Base-by-base conservation (phyloP, 2,329 filamentous ascomycete genomes). In the Uncinocarpus reesii region DNA sequence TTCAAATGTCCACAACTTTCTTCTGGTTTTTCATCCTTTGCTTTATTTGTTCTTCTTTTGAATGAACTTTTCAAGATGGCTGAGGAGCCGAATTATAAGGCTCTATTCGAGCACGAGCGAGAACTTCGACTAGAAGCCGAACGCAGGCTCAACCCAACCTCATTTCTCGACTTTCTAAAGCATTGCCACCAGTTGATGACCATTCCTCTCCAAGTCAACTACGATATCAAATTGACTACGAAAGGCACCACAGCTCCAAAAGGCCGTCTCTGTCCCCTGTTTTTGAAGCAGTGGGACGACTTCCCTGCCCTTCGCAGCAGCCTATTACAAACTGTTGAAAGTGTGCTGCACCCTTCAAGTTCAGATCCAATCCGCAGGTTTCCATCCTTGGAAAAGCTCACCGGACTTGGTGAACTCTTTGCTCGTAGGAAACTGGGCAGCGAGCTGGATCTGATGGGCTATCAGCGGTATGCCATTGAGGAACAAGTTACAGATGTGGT, bases 131-230 rank as follows among this genome's bases (percentile, higher is more conserved):
- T n/a, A n/a, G n/a, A n/a, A n/a, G 28, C 28, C 7, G 18, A 36
- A 18, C 2, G 11, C n/a, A 36, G 15, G 15, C 18, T 36, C 6
- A 36, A 36, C 20, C 37, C 37, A 35, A 42, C 38, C 21, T 24
- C 46, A 18, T 37, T 49, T 23, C 38, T 10, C 26, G 40, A 45
- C 20, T 49, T 49, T 45, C 31, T 49, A 23, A 23, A 23, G 26
- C 29, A 41, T 18, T 49, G 47, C 47, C 47, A 49, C 34, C 20
- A 37, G 21, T 28, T 18, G 20, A 37, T 45, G 10, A 26, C 47
- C 4, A 13, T 44, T 11, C 47, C 47, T 18, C 24, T 49, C 18
- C 21, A 21, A 16, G 41, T 49, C 2, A 34, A 49, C 32, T 11
- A 13, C 15, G 23, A 38, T n/a, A 2, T 5, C 11, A 11, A 26